Base-by-base conservation (phyloP, 345 rosid species). In the Carallia brachiata region DNA sequence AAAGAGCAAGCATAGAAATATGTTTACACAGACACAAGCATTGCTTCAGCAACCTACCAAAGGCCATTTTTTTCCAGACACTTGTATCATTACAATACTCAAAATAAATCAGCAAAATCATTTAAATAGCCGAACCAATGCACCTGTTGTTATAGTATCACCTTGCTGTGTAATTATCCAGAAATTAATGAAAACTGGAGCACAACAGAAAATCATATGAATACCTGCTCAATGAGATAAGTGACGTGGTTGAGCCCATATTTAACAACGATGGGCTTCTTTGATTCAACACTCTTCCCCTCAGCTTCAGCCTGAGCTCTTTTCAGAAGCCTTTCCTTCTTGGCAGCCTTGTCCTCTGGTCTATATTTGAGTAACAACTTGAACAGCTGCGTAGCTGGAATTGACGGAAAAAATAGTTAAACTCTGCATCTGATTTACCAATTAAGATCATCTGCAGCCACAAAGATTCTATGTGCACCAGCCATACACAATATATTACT, bases 221-320 rank as follows among this genome's bases (percentile, higher is more conserved):
- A 36, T 61, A 74, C 91, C 89, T 89, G 91, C 80, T 89, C 91
- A 16, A 85, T 87, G 57, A 89, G 90, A 78, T 89, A 89, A 10
- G 94, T 89, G 10, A 87, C 83, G 66, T 89, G 94, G 75, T 89
- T 89, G 34, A 89, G 87, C 19, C 91, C 94, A 50, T 89, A 89
- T 71, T 89, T 89, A 55, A 87, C 89, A 27, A 87, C 87, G 79
- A 89, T 84, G 7, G 90, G 94, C 80, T 89, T 85, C 83, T 83
- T 87, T 2, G 83, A 68, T 72, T 87, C 91, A 0, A 70, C 77
- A 16, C 78, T 44, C 59, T 89, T 87, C 53, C 91, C 91, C 50
- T 85, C 91, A 68, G 90, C 80, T 74, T 84, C 91, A 31, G 88
- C 87, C 69, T 87, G 84, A 39, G 91, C 94, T 72, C 67, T 85